Conservation (phyloP, 202 grass and related monocot species). For the Bolboschoenoplectus hybrid region DNA sequence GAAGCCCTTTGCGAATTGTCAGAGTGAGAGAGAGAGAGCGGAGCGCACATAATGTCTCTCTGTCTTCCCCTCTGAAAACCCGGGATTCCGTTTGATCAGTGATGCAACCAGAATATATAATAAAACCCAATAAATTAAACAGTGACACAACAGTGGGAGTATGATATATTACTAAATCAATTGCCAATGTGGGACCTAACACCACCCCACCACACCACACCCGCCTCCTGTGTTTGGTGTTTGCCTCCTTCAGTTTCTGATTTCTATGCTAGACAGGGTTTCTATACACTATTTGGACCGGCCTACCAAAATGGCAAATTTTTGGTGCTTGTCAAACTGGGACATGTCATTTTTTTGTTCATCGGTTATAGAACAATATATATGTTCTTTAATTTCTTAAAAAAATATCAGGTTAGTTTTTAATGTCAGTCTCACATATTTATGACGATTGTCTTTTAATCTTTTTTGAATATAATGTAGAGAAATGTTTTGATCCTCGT, state of each 20-base stretch:
- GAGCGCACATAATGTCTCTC: slow-evolving; percentile 29
- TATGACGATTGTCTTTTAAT: too few species aligned
- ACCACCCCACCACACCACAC: neutral
- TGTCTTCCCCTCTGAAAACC: slow-evolving; percentile 38
- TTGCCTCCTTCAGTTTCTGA: neutral
- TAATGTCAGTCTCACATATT: too few species aligned
- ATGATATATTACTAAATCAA: neutral
- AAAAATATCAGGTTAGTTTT: too few species aligned
- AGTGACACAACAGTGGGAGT: slow-evolving; percentile 15
- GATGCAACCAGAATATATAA: neutral
- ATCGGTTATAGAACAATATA: neutral
- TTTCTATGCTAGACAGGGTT: slow-evolving; percentile 2
- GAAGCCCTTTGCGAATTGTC: slow-evolving; percentile 18
- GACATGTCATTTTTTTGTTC: neutral
- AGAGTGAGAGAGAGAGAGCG: neutral
- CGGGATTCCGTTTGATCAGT: slow-evolving; percentile 34
- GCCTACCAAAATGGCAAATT: neutral
- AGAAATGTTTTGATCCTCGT: too few species aligned
- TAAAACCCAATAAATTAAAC: neutral
- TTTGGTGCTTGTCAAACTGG: neutral
- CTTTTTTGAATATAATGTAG: too few species aligned
- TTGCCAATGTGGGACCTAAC: slow-evolving; percentile 12
- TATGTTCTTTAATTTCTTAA: too few species aligned
- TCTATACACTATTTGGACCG: neutral
- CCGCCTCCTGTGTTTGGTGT: neutral